phyloP scores from a whole-genome alignment of 345 rosid species.

The Moricandia moricandioides region DNA sequence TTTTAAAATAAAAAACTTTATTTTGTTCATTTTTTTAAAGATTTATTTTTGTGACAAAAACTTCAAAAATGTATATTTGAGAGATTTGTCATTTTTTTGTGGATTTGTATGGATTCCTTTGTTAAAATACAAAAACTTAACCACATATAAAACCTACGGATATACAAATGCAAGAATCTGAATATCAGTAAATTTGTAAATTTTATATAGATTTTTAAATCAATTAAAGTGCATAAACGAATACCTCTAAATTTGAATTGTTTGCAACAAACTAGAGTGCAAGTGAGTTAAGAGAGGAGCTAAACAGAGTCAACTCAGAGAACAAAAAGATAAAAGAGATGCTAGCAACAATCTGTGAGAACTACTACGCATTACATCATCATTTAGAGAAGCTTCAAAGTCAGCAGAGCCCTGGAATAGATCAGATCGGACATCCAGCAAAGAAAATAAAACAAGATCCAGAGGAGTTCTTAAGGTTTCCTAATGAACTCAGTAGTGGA shows the following conservation, averaged over 20 bases:
- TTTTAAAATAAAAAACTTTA: too few relatives aligned
- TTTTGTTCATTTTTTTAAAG: too few relatives aligned
- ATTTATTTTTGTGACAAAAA: too few relatives aligned
- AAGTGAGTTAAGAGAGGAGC: conserved; percentile 42
- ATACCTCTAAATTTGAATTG: not conserved
- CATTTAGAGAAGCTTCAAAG: conserved; percentile 43
- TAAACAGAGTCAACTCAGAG: conserved; percentile 48
- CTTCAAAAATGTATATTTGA: too few relatives aligned
- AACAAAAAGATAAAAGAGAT: conserved; percentile 55
- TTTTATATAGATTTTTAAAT: not conserved
- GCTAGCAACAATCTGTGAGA: conserved; percentile 36
- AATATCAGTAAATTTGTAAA: not conserved
- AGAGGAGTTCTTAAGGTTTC: conserved; percentile 34
- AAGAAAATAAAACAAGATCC: conserved; percentile 45
- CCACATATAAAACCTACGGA: not conserved
- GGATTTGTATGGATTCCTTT: not conserved
- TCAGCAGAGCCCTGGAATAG: conserved; percentile 23
- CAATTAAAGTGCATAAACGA: not conserved
- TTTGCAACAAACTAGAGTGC: not conserved
- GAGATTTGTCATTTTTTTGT: too few relatives aligned
- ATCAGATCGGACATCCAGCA: conserved; percentile 17
- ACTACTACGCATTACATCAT: conserved; percentile 35
- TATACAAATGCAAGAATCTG: not conserved
- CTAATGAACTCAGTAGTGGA: conserved; percentile 30
- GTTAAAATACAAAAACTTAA: not conserved